These are phyloP conservation scores for Clarireedia hainanense DNA, from an alignment of 2,329 filamentous ascomycete species.

Conservation along the genomic window DNA sequence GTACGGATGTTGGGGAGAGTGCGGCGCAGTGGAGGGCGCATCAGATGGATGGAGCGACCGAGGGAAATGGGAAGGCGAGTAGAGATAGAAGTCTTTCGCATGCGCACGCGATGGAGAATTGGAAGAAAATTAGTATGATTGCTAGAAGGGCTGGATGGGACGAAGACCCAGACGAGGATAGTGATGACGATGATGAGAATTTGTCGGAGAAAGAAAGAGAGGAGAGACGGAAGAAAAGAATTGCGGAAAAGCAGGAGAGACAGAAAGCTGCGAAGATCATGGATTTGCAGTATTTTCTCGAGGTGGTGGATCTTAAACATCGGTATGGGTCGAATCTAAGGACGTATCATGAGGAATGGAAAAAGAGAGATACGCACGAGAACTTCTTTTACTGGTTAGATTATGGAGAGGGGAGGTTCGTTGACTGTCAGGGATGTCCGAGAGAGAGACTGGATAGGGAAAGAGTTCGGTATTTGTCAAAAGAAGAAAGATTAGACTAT, in stretches of 20 bases:
- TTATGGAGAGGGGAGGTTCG: constrained; percentile 61
- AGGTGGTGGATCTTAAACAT: constrained; percentile 84
- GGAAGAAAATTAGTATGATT: constrained; percentile 66
- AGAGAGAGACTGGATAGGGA: constrained; percentile 69
- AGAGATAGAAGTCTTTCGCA: not conserved
- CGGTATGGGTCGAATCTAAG: constrained; percentile 59
- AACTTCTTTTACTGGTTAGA: constrained; percentile 97
- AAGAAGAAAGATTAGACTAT: constrained; percentile 76
- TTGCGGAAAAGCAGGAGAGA: constrained; percentile 46
- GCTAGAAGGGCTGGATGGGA: constrained; percentile 66
- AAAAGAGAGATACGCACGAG: constrained; percentile 64
- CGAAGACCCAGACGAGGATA: constrained; percentile 33
- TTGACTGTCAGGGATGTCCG: constrained; percentile 66
- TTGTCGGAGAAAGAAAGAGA: constrained; percentile 33
- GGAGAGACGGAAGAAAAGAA: constrained; percentile 33
- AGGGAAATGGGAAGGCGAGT: constrained; percentile 13
- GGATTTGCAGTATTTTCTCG: constrained; percentile 74
- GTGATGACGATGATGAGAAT: constrained; percentile 11
- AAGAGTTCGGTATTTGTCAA: constrained; percentile 73
- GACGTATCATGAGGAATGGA: constrained; percentile 80
- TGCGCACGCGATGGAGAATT: constrained; percentile 53
- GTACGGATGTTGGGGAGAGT: constrained; percentile 11
- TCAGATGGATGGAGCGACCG: constrained; percentile 4
- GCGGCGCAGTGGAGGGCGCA: constrained; percentile 16
- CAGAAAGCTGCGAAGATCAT: constrained; percentile 67